phyloP scores from a whole-genome alignment of 495 filamentous ascomycete genomes.

The Talaromyces borbonicus region DNA sequence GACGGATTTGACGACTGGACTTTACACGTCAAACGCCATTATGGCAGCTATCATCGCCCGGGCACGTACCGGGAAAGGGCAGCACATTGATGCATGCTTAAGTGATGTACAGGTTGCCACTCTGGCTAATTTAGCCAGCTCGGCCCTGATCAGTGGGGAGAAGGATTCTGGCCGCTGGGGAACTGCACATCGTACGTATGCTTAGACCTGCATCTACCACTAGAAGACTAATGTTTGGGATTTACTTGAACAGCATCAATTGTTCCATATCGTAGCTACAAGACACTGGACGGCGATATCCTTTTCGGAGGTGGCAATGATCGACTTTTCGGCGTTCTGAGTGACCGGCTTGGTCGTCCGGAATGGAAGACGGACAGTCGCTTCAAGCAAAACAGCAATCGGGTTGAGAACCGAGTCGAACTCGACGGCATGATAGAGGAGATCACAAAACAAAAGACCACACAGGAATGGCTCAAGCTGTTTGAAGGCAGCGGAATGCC shows the following conservation, averaged over 20 bases:
- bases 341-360: constrained; percentile 62
- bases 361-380: constrained; percentile 70
- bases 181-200: constrained; percentile 76
- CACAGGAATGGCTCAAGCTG: constrained; percentile 77
- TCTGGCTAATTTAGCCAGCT: constrained; percentile 85
- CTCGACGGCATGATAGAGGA: constrained; percentile 70
- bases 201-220: neutral
- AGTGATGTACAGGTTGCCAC: constrained; percentile 95
- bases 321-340: constrained; percentile 77
- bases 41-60: constrained; percentile 85
- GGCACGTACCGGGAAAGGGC: constrained; percentile 58
- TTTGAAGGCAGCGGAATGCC: constrained; percentile 89
- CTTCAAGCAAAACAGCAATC: constrained; percentile 69
- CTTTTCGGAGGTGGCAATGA: constrained; percentile 93
- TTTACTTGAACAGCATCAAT: constrained; percentile 68
- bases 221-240: neutral
- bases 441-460: constrained; percentile 68
- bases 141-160: constrained; percentile 78
- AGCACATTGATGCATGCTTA: constrained; percentile 85
- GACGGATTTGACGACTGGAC: constrained; percentile 86
- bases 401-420: constrained; percentile 67
- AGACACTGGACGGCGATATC: constrained; percentile 86
- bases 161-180: constrained; percentile 86
- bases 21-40: constrained; percentile 96
- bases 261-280: constrained; percentile 87